Evolutionary conservation across 2,329 filamentous ascomycete species (phyloP).

Genomic region (Thelonectria rubi): DNA sequence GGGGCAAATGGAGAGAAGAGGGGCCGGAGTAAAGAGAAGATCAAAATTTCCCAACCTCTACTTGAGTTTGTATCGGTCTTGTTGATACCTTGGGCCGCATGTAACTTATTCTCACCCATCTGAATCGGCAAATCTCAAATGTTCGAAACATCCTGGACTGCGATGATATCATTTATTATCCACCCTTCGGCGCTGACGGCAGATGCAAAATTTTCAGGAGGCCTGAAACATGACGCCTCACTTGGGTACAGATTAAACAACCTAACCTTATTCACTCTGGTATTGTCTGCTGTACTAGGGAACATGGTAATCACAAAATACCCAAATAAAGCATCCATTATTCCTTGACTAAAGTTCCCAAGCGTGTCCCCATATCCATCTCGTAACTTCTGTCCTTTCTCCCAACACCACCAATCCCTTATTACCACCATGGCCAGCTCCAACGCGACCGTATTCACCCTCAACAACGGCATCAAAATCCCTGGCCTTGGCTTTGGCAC

Average conservation of each 20-base stretch:
- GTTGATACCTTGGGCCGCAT: too few relatives aligned
- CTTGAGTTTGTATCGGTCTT: neutral
- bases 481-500: constrained; percentile 72
- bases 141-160: neutral
- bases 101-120: too few relatives aligned
- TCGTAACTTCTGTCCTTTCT: neutral
- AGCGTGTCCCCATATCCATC: too few relatives aligned
- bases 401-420: constrained; percentile 1
- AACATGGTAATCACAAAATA: too few relatives aligned
- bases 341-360: too few relatives aligned
- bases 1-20: neutral
- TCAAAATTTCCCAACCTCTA: neutral
- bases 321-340: too few relatives aligned
- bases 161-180: neutral
- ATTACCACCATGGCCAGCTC: constrained; percentile 31
- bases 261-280: too few relatives aligned
- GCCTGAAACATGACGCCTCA: neutral
- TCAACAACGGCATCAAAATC: constrained; percentile 65
- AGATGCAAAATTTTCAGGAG: neutral
- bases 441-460: constrained; percentile 51
- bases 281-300: too few relatives aligned
- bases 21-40: neutral
- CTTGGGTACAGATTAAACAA: too few relatives aligned
- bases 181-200: neutral
- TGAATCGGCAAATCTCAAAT: too few relatives aligned